Percentiles rank a stretch among this genome's conserved stretches.
Conservation (phyloP, 768 basidiomycete species). For the Leccinum obscurum region DNA sequence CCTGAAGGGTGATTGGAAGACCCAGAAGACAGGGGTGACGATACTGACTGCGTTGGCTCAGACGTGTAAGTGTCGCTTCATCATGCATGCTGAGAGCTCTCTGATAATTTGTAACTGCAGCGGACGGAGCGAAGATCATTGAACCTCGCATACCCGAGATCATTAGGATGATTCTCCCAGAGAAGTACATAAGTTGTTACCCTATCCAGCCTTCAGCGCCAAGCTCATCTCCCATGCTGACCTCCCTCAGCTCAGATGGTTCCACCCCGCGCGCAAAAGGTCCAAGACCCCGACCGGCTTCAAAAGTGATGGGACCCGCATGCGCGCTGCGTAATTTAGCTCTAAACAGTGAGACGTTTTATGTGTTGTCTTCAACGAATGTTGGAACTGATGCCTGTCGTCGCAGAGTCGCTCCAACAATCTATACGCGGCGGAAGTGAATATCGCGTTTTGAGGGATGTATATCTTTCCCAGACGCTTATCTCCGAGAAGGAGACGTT, state of each 20-base stretch:
- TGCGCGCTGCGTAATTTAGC: constrained; percentile 24
- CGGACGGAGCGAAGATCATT: background rate
- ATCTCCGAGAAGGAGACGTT: background rate
- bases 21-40: constrained; percentile 24
- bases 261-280: background rate
- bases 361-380: background rate
- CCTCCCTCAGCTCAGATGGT: background rate
- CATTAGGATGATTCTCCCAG: background rate
- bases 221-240: background rate
- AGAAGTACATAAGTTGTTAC: constrained; percentile 1
- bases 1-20: constrained; percentile 13
- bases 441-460: background rate
- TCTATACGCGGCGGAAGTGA: background rate
- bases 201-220: background rate
- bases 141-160: background rate
- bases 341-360: constrained; percentile 11
- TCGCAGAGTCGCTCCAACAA: background rate
- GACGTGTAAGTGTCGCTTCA: constrained; percentile 12
- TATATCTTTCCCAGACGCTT: background rate
- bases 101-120: background rate
- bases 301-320: constrained; percentile 27
- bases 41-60: constrained; percentile 25
- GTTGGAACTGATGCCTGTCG: background rate
- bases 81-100: background rate
- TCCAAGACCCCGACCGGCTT: constrained; percentile 6